Base-by-base conservation (phyloP, 441 rosid genomes). In the Lepidium campestre region DNA sequence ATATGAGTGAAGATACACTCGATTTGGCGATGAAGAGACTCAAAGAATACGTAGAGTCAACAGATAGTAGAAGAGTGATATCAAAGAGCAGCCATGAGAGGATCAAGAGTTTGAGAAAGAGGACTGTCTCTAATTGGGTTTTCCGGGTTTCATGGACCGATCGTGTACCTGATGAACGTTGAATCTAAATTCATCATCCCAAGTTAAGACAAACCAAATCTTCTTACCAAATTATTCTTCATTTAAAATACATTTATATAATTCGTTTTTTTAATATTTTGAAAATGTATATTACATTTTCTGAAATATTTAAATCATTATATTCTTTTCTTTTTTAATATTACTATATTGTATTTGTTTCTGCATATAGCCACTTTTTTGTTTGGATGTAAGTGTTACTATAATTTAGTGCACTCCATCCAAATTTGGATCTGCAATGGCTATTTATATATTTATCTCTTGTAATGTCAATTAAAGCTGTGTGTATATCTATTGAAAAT, bases 1-100 rank as follows among this genome's bases (percentile, higher is more conserved):
- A 92, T 78, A 83, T 92, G 93, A 83, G 90, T 20, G 86, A 88
- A 62, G 89, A 83, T 7, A 92, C 98, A 12, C 75, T 88, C 9
- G 71, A 75, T 46, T 72, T 86, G 18, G 87, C 98, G 27, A 75
- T 90, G 86, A 37, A 75, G 44, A 71, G 95, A n/a, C 41, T 92
- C 49, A 82, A 81, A 70, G 65, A 74, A 2, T 92, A 88, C 52
- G 93, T 90, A 39, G 80, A 70, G 23, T 73, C 85, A 9, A 63
- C 64, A 18, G 55, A 22, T 39, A 59, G 40, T 48, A 11, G 27
- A 44, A 57, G 62, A 17, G 49, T 63, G 40, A 73, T 66, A 2
- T 65, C 72, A 23, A 65, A 49, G 42, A 82, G 75, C 58, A 69
- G 61, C 15, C 83, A 71, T 23, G 79, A 80, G 19, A 70, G 49